These are phyloP conservation scores for Ceratocystis papillata DNA, from an alignment of 2,329 filamentous ascomycete species.

Conservation along the genomic window DNA sequence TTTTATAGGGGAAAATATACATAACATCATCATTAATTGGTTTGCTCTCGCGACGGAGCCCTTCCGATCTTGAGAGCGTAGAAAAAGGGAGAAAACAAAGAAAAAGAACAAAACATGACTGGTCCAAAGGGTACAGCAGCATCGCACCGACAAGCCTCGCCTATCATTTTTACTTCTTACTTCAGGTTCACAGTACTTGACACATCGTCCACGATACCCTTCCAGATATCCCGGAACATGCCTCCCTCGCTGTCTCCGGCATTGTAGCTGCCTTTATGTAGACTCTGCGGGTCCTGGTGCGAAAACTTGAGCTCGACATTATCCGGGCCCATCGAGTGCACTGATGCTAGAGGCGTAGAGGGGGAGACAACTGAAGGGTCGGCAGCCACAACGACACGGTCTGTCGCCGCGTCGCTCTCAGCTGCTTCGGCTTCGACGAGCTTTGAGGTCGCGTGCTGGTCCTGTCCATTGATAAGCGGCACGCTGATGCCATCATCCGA, in stretches of 20 bases:
- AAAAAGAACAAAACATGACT: background rate
- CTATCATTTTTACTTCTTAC: background rate
- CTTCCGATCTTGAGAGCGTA: constrained; percentile 17
- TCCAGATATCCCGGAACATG: constrained; percentile 47
- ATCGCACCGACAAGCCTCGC: too few species aligned
- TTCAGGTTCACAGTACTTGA: constrained; percentile 25
- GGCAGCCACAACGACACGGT: constrained; percentile 47
- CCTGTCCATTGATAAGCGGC: constrained; percentile 49
- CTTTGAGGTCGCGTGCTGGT: constrained; percentile 38
- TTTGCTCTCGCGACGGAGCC: constrained; percentile 3
- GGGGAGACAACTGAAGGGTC: constrained; percentile 45
- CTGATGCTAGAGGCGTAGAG: constrained; percentile 43
- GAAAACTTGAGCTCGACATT: constrained; percentile 46
- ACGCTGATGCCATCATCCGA: constrained; percentile 30
- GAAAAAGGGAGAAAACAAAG: background rate
- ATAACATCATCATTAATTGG: constrained; percentile 14
- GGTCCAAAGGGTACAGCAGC: background rate
- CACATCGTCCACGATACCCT: constrained; percentile 45
- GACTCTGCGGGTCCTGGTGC: constrained; percentile 31
- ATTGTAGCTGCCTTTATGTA: constrained; percentile 28
- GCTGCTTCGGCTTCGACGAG: constrained; percentile 34
- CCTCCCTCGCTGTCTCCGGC: constrained; percentile 29
- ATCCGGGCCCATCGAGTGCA: constrained; percentile 49
- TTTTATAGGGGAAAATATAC: background rate
- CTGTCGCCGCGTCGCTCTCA: constrained; percentile 31